phyloP scores from a whole-genome alignment of 139 green algal genomes.

The Picochlorum costavermella region DNA sequence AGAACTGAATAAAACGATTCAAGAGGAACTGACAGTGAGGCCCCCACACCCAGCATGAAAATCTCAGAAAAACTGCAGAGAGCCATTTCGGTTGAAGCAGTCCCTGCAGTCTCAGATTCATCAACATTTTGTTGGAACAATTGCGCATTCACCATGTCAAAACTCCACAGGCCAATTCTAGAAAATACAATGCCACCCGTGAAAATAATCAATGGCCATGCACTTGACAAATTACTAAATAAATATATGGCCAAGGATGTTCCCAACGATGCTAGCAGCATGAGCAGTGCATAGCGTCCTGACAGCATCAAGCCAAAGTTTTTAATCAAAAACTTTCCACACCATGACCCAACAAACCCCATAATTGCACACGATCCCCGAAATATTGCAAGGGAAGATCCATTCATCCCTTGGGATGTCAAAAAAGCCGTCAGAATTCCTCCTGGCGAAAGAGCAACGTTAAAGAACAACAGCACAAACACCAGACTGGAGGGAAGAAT shows the following conservation, averaged over 20 bases:
- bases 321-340: constrained; percentile 23
- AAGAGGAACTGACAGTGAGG: constrained; percentile 11
- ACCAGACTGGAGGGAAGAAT: constrained; percentile 38
- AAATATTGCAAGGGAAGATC: constrained; percentile 28
- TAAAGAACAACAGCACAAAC: constrained; percentile 45
- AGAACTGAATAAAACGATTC: constrained; percentile 12
- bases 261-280: constrained; percentile 17
- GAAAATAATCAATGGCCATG: constrained; percentile 21
- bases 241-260: constrained; percentile 7
- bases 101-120: constrained; percentile 21
- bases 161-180: constrained; percentile 39
- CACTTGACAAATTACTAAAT: constrained; percentile 1
- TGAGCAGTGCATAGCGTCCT: constrained; percentile 17
- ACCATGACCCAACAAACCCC: constrained; percentile 38
- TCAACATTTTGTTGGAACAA: constrained; percentile 39
- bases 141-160: constrained; percentile 42
- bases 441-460: constrained; percentile 35
- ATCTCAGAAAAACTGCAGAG: constrained; percentile 41
- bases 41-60: constrained; percentile 37
- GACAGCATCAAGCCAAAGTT: constrained; percentile 28
- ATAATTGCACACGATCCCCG: constrained; percentile 28
- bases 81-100: constrained; percentile 34
- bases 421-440: constrained; percentile 42
- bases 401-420: constrained; percentile 22
- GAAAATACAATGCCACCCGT: constrained; percentile 33